phyloP scores from a whole-genome alignment of 1,139 yeast genomes.

The Saccharomyces hybrid region DNA sequence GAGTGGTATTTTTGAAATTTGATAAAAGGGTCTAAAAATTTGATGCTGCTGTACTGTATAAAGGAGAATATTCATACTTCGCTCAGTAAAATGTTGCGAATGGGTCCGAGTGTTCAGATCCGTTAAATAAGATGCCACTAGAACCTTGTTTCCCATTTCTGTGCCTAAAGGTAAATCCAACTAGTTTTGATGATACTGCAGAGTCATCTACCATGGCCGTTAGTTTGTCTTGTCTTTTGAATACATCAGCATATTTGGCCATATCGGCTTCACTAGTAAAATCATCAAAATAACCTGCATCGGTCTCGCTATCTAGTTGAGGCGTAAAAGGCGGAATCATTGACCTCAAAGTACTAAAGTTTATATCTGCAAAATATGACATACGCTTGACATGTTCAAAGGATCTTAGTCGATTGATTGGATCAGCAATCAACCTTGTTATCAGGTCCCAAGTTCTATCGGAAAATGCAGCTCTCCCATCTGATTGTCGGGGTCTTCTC shows the following conservation, averaged over 20 bases:
- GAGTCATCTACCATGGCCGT: conserved; percentile 71
- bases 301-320: conserved; percentile 91
- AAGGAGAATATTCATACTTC: neutral
- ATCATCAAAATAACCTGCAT: conserved; percentile 97
- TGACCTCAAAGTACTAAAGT: conserved; percentile 63
- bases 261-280: conserved; percentile 92
- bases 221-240: conserved; percentile 78
- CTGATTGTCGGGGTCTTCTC: conserved; percentile 84
- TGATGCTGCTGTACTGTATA: neutral
- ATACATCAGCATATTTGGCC: conserved; percentile 95
- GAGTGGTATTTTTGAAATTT: neutral
- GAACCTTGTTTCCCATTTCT: conserved; percentile 46
- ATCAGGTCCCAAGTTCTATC: conserved; percentile 95
- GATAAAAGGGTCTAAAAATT: neutral
- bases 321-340: conserved; percentile 92
- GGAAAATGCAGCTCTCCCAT: conserved; percentile 85
- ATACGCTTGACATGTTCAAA: conserved; percentile 75
- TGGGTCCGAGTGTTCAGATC: conserved; percentile 34
- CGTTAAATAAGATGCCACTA: conserved; percentile 33
- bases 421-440: conserved; percentile 69
- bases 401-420: conserved; percentile 62
- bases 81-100: conserved; percentile 35
- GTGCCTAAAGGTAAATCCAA: conserved; percentile 95
- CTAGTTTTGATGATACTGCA: conserved; percentile 63
- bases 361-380: conserved; percentile 75